These are phyloP conservation scores for Viola pubescens DNA, from an alignment of 441 rosid genomes.

Conservation along the genomic window DNA sequence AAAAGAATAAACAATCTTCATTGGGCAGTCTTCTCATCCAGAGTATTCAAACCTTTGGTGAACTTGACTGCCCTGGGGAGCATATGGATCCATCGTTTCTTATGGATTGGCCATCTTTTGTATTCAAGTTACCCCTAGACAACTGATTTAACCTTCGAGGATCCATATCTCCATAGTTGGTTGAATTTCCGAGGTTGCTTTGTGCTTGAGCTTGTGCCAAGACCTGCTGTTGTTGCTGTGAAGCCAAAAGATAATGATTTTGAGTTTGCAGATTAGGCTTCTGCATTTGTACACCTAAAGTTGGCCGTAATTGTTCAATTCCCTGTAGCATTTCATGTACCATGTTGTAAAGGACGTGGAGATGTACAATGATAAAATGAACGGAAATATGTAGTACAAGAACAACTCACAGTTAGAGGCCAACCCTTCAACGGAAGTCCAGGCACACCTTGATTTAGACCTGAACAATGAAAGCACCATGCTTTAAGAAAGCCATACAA, in stretches of 20 bases:
- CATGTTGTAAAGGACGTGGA: background rate
- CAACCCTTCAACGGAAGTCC: slow-evolving; percentile 64
- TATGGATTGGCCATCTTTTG: slow-evolving; percentile 42
- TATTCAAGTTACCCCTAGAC: slow-evolving; percentile 34
- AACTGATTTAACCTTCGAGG: slow-evolving; percentile 42
- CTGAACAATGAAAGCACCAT: slow-evolving; percentile 19
- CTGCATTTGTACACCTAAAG: slow-evolving; percentile 44
- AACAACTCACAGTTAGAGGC: slow-evolving; percentile 57
- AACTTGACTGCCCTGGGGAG: slow-evolving; percentile 49
- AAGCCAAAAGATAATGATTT: slow-evolving; percentile 45
- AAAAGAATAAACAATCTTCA: background rate
- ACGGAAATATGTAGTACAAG: slow-evolving; percentile 2
- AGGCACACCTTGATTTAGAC: slow-evolving; percentile 44
- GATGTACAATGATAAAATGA: slow-evolving; percentile 3
- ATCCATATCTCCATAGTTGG: slow-evolving; percentile 41
- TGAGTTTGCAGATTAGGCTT: slow-evolving; percentile 41
- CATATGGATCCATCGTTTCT: slow-evolving; percentile 55
- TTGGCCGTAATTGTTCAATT: slow-evolving; percentile 46
- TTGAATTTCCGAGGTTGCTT: slow-evolving; percentile 39
- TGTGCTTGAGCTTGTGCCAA: slow-evolving; percentile 50
- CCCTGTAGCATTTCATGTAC: slow-evolving; percentile 31
- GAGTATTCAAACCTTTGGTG: slow-evolving; percentile 43
- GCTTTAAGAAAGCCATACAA: background rate
- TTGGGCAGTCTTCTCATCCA: slow-evolving; percentile 2
- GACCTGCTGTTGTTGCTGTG: slow-evolving; percentile 48